Evolutionary conservation across 148 eudicot species (phyloP).

Genomic region (Dianthus caryophyllus): DNA sequence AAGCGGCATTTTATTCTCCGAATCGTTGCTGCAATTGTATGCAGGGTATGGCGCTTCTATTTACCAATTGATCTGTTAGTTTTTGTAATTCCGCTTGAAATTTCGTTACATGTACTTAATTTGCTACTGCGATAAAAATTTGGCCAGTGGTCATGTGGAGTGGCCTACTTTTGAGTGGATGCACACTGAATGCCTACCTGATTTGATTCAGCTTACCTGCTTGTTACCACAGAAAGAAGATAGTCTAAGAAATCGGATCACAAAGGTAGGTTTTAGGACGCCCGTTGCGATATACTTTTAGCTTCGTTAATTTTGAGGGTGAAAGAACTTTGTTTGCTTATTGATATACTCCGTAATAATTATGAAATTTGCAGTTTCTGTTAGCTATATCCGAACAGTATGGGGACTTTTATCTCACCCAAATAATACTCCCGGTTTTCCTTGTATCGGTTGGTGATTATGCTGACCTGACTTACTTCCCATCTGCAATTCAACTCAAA

Average conservation of each 20-base stretch:
- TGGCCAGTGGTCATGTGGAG: conserved; percentile 74
- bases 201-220: conserved; percentile 66
- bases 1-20: conserved; percentile 41
- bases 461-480: conserved; percentile 62
- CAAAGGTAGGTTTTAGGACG: conserved; percentile 43
- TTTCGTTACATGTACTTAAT: conserved; percentile 7
- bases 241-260: conserved; percentile 56
- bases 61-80: not conserved
- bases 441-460: conserved; percentile 76
- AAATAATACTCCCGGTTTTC: conserved; percentile 83
- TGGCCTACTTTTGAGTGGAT: conserved; percentile 97
- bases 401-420: conserved; percentile 75
- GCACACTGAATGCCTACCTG: conserved; percentile 78
- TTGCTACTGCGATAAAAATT: conserved; percentile 25
- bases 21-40: conserved; percentile 64
- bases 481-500: conserved; percentile 50
- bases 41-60: conserved; percentile 48
- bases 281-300: conserved; percentile 8
- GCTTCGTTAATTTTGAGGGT: not conserved
- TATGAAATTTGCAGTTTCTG: conserved; percentile 66
- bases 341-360: conserved; percentile 13
- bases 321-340: not conserved
- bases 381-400: conserved; percentile 60
- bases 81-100: not conserved
- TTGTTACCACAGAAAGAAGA: conserved; percentile 91